phyloP scores from a whole-genome alignment of 2,329 filamentous ascomycete species.

The Botrytis sinoallii region DNA sequence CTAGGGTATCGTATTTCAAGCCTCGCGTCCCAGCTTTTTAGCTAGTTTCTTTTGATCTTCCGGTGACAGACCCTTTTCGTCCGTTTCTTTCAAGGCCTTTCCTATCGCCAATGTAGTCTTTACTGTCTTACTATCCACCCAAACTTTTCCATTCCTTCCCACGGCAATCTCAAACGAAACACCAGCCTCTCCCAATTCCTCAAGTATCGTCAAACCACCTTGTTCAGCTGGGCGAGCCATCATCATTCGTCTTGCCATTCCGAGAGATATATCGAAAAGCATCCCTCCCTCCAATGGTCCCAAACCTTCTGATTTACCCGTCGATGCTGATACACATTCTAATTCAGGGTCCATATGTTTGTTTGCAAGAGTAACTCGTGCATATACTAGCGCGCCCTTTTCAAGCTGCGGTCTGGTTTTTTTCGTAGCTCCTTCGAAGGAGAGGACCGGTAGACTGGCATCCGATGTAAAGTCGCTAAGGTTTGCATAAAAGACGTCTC shows the following conservation, averaged over 20 bases:
- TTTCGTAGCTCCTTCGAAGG: constrained; percentile 90
- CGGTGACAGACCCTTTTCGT: constrained; percentile 60
- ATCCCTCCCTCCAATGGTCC: constrained; percentile 83
- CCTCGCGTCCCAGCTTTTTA: constrained; percentile 49
- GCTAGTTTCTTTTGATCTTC: constrained; percentile 70
- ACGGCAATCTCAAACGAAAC: constrained; percentile 91
- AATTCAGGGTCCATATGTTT: constrained; percentile 86
- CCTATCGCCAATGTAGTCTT: constrained; percentile 76
- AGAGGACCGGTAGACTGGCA: constrained; percentile 76
- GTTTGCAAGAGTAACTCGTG: constrained; percentile 73
- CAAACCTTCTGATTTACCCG: constrained; percentile 83
- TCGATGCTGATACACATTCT: constrained; percentile 81
- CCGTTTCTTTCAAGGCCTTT: constrained; percentile 72
- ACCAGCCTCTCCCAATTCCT: constrained; percentile 72
- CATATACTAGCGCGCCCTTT: constrained; percentile 79
- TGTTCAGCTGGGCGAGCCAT: constrained; percentile 58
- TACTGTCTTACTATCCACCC: constrained; percentile 78
- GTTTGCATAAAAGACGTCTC: constrained; percentile 76
- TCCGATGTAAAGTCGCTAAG: constrained; percentile 63
- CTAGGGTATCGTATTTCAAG: constrained; percentile 22
- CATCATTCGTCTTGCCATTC: constrained; percentile 78
- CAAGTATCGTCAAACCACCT: constrained; percentile 69
- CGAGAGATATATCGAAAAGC: constrained; percentile 75
- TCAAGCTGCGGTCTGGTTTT: constrained; percentile 82
- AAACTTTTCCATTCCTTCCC: constrained; percentile 86